phyloP scores from a whole-genome alignment of 768 basidiomycete species.

The Boletus subparvulus region DNA sequence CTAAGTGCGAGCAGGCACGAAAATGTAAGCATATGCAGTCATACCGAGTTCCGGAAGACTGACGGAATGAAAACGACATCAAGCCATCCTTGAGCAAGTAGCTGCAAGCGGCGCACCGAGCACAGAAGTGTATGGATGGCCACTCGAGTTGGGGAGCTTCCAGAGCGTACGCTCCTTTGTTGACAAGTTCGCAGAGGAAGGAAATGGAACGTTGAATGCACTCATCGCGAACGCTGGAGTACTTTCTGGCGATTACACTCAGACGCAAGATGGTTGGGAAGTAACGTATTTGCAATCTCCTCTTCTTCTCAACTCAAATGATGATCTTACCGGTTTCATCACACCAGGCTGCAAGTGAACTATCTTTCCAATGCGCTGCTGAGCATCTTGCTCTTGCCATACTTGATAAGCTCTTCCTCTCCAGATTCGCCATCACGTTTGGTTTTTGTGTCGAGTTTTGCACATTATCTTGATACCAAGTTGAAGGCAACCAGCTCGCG shows the following conservation, averaged over 20 bases:
- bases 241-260: conserved; percentile 12
- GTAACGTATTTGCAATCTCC: conserved; percentile 30
- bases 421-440: conserved; percentile 26
- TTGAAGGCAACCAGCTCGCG: conserved; percentile 4
- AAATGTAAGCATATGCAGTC: conserved; percentile 13
- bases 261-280: conserved; percentile 51
- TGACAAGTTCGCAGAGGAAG: conserved; percentile 28
- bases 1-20: conserved; percentile 25
- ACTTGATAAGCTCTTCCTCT: conserved; percentile 26
- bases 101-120: background rate
- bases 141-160: conserved; percentile 36
- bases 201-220: conserved; percentile 23
- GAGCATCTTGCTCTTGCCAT: conserved; percentile 35
- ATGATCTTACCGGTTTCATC: background rate
- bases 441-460: conserved; percentile 33
- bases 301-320: background rate
- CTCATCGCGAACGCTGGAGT: conserved; percentile 36
- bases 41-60: background rate
- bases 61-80: background rate
- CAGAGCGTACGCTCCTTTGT: conserved; percentile 34
- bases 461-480: conserved; percentile 18
- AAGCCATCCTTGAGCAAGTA: conserved; percentile 20
- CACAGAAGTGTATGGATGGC: conserved; percentile 28
- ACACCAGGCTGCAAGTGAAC: conserved; percentile 37
- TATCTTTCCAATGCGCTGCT: conserved; percentile 35